Evolutionary conservation across 202 grass and related monocot genomes (phyloP).

Genomic region (Elaeis oleifera): DNA sequence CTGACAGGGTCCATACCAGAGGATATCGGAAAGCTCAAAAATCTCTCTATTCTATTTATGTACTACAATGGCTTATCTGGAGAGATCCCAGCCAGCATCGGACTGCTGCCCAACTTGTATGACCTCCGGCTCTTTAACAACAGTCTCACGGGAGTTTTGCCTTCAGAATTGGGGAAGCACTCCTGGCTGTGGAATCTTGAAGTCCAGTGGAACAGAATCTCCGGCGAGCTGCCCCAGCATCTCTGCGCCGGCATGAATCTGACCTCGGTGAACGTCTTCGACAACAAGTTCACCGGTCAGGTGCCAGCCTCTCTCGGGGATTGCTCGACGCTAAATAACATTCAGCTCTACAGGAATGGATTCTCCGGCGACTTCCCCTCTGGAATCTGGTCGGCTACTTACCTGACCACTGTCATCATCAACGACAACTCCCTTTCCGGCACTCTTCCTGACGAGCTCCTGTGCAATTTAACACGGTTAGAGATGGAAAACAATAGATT

Average conservation of each 20-base stretch:
- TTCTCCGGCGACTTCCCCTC: conserved; percentile 34
- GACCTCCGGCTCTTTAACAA: conserved; percentile 55
- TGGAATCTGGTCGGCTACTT: conserved; percentile 26
- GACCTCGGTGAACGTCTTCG: conserved; percentile 12
- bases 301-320: conserved; percentile 27
- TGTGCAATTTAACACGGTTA: conserved; percentile 23
- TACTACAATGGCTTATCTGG: conserved; percentile 49
- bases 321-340: conserved; percentile 24
- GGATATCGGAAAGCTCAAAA: conserved; percentile 26
- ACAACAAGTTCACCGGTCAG: conserved; percentile 30
- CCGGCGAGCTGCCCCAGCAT: conserved; percentile 29
- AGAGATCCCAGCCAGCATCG: conserved; percentile 47
- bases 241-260: conserved; percentile 43
- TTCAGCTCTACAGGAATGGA: conserved; percentile 28
- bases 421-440: conserved; percentile 26
- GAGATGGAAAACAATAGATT: conserved; percentile 42
- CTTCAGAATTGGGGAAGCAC: conserved; percentile 50
- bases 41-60: conserved; percentile 29
- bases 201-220: conserved; percentile 41
- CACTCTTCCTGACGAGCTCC: conserved; percentile 27
- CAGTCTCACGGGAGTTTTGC: conserved; percentile 45
- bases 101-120: conserved; percentile 13
- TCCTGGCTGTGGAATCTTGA: conserved; percentile 52
- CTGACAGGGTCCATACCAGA: conserved; percentile 51
- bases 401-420: conserved; percentile 28